Evolutionary conservation across 2,329 filamentous ascomycete species (phyloP), one percentile per base, ranked within the genome.

Genomic region (Paecilomyces niveus): DNA sequence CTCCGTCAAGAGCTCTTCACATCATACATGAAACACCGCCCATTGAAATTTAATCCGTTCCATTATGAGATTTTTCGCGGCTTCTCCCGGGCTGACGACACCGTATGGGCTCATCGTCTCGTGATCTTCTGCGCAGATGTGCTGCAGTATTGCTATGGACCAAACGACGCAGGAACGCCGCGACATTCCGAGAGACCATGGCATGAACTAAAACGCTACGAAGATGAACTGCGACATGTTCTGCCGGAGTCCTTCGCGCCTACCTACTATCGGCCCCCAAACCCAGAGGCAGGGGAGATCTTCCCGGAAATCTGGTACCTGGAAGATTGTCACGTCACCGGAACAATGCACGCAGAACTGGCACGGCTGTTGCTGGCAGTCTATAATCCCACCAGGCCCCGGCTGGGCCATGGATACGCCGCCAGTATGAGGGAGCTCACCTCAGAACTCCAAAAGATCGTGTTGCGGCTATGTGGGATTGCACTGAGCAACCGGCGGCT

Each of bases 301-400:
- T 87, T 87, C 62, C 84, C 85, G 0, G 78, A 84, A 54, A 76
- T 86, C 1, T 83, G 82, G 74, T 83, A 84, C 64, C 73, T 83
- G 11, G 80, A 79, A 51, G 80, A 81, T 59, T 83, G 81, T 61
- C 80, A 85, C 64, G 83, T 85, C 4, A 82, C 84, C 8, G 85
- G 84, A 0, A 74, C 84, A 15, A 84, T 85, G 56, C 84, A 87
- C 67, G 80, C 84, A 63, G 80, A 85, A 58, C 75, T 87, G 2
- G 82, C 83, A 0, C 76, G 79, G 49, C 78, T 86, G 5, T 78
- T 87, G 32, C 75, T 87, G 1, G 73, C 78, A 18, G 81, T 81
- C 22, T 83, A 84, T 61, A 80, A 86, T 64, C 83, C 82, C 0
- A 79, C 72, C 7, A 72, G 81, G 2, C 83, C 82, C 0, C 75